A percentile compares a stretch with the other conserved stretches of the same genome.
These are phyloP conservation scores for Atkinsonella hypoxylon DNA, from an alignment of 2,329 filamentous ascomycete genomes.

Conservation along the genomic window DNA sequence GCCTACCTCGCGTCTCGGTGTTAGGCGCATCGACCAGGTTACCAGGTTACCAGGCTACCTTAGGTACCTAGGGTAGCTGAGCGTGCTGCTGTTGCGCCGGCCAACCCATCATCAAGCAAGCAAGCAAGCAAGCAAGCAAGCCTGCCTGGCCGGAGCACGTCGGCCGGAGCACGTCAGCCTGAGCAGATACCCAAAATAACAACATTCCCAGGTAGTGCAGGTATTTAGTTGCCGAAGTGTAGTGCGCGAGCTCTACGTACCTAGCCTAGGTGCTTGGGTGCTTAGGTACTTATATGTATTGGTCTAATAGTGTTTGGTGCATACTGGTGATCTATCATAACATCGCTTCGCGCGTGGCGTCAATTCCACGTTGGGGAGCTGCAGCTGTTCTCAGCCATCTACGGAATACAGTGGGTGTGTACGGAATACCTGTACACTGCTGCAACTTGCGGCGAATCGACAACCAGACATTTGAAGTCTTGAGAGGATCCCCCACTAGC, in stretches of 20 bases:
- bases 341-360: background rate
- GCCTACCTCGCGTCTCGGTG: background rate
- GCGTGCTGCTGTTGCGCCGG: background rate
- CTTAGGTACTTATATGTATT: too few relatives aligned
- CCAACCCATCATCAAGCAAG: background rate
- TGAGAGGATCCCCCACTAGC: background rate
- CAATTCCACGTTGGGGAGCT: background rate
- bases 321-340: too few relatives aligned
- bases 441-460: background rate
- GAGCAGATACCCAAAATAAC: slow-evolving; percentile 1
- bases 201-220: too few relatives aligned
- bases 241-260: too few relatives aligned
- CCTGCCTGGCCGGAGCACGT: background rate
- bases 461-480: too few relatives aligned
- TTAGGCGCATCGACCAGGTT: background rate
- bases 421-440: background rate
- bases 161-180: background rate
- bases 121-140: too few relatives aligned
- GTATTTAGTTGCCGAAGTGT: too few relatives aligned
- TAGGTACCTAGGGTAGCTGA: background rate
- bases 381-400: background rate
- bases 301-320: too few relatives aligned
- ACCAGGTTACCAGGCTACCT: background rate
- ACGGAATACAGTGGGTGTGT: too few relatives aligned
- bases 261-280: too few relatives aligned